Evolutionary conservation across 768 basidiomycete genomes (phyloP), one percentile per base, ranked within the genome.

Genomic region (Tricholoma sp.): DNA sequence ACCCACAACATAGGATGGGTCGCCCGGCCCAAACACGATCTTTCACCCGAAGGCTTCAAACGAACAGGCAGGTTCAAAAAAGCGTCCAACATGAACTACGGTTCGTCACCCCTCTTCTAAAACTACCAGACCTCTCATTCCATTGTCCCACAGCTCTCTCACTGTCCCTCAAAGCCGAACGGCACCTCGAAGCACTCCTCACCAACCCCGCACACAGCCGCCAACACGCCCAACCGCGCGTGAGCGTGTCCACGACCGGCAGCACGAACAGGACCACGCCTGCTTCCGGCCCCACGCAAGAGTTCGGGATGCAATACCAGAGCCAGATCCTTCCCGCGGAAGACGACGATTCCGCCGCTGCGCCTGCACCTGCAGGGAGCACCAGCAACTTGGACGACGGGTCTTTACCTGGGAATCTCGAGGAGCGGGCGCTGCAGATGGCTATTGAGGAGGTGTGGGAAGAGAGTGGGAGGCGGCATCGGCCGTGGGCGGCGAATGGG

Each of bases 71-170:
- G 92, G 18, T 96, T 96, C 79, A 96, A 96, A 77, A 96, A 96
- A 72, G 92, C 92, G 1, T 86, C 85, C 13, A 96, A 96, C 71
- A 86, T 95, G 87, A 96, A 95, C 67, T 93, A 88, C 63, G 91
- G 81, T 65, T 45, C 0, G 62, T 63, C 18, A 9, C 18, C 36
- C 28, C 9, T 28, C 37, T 11, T 6, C 31, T 47, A 15, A 31
- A 20, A 6, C 5, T 18, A 6, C 11, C 13, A 29, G 24, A 24
- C 2, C 34, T 7, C 34, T 55, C 32, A 58, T 2, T 36, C 28
- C 28, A 3, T 1, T 33, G 10, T n/a, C 6, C 18, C 73, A 80
- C 15, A 63, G 62, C 79, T 6, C 78, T 90, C n/a, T 77, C 79
- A 6, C 76, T 92, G 4, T 86, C 84, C 2, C 73, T 91, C 44